These are phyloP conservation scores for Magnaporthiopsis poae DNA, from an alignment of 2,329 filamentous ascomycete species.

Conservation along the genomic window DNA sequence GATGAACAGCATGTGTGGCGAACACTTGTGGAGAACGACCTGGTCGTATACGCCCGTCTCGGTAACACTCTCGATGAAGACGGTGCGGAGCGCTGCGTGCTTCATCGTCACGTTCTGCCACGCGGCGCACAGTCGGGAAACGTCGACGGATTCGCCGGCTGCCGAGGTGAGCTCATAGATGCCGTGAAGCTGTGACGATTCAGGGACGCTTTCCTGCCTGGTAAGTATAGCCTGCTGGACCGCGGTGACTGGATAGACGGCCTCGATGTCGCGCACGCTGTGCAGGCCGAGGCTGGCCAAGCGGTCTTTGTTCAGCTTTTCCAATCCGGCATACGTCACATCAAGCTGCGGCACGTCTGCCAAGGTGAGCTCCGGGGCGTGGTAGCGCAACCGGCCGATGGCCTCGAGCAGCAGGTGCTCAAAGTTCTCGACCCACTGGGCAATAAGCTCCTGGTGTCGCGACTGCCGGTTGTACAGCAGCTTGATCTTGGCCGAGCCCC, in stretches of 20 bases:
- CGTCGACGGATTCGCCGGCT: conserved; percentile 29
- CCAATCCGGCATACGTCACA: conserved; percentile 35
- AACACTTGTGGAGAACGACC: conserved; percentile 36
- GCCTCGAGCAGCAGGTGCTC: conserved; percentile 36
- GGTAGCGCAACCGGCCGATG: conserved; percentile 29
- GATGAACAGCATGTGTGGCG: conserved; percentile 44
- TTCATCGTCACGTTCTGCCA: conserved; percentile 40
- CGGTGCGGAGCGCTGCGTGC: conserved; percentile 36
- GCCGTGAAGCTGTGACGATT: conserved; percentile 33
- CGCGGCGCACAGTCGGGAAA: conserved; percentile 34
- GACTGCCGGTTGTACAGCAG: conserved; percentile 34
- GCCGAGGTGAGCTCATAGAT: conserved; percentile 37
- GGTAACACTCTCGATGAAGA: conserved; percentile 41
- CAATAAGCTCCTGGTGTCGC: conserved; percentile 32
- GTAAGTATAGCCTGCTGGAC: conserved; percentile 41
- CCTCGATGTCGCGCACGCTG: conserved; percentile 36
- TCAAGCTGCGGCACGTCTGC: conserved; percentile 39
- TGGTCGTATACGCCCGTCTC: conserved; percentile 40
- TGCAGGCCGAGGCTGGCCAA: conserved; percentile 30
- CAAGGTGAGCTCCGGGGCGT: conserved; percentile 38
- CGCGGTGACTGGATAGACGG: conserved; percentile 37
- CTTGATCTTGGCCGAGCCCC: conserved; percentile 34
- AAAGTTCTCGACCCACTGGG: conserved; percentile 37
- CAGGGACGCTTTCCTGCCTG: conserved; percentile 31
- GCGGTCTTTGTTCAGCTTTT: conserved; percentile 32